These are phyloP conservation scores for Aspergillus tamarii DNA, from an alignment of 2,329 filamentous ascomycete species.

Conservation along the genomic window DNA sequence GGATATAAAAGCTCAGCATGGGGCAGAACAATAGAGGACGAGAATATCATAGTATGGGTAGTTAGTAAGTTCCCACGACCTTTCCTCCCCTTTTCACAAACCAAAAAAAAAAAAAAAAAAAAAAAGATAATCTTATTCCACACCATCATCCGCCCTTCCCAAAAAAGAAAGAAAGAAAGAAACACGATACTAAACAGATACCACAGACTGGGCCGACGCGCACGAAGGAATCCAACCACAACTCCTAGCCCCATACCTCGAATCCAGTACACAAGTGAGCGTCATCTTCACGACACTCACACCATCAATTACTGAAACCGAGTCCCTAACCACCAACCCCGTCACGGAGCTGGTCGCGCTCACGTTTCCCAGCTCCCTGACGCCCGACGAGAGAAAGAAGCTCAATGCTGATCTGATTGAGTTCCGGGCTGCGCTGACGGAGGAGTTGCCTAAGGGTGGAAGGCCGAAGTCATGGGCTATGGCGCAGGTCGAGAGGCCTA, in stretches of 20 bases:
- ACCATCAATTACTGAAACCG: constrained; percentile 29
- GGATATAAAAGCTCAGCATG: constrained; percentile 40
- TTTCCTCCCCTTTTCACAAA: not conserved
- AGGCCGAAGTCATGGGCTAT: constrained; percentile 37
- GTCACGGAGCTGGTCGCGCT: constrained; percentile 55
- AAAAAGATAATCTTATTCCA: not conserved
- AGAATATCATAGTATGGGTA: constrained; percentile 40
- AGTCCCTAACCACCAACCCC: constrained; percentile 42
- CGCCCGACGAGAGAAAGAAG: constrained; percentile 29
- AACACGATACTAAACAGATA: not conserved
- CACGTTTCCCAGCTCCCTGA: constrained; percentile 44
- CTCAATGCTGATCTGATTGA: constrained; percentile 38
- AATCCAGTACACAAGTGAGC: constrained; percentile 24
- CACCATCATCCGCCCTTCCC: too few species aligned
- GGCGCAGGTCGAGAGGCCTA: constrained; percentile 42
- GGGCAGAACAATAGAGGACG: constrained; percentile 42
- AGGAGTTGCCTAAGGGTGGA: constrained; percentile 34
- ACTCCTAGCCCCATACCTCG: constrained; percentile 30
- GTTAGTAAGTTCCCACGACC: constrained; percentile 33
- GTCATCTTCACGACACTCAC: constrained; percentile 36
- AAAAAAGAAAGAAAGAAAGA: not conserved
- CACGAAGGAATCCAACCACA: constrained; percentile 25
- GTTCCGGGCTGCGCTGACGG: constrained; percentile 41
- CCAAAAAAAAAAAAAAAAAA: not conserved
- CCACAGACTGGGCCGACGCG: constrained; percentile 38